Evolutionary conservation across 352 stramenopile genomes (phyloP), one percentile per base, ranked within the genome.

Genomic region (Globisporangium heterothallicum): DNA sequence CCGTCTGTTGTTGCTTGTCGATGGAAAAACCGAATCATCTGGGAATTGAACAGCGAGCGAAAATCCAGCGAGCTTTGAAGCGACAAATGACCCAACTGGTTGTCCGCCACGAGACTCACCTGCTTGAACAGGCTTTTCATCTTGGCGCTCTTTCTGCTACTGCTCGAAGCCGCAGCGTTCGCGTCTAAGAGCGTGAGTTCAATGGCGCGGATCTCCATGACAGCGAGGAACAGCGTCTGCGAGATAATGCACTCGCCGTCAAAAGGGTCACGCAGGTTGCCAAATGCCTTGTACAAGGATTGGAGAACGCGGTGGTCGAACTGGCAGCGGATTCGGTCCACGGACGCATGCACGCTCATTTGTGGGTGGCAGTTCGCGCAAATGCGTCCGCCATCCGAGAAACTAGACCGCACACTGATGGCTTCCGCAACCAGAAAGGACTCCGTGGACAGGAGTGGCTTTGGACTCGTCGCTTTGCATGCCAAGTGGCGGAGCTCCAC

Each of bases 21-120:
- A 50, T 74, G 56, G 13, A 60, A 29, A 49, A 80, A 81, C 10
- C 54, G 48, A 38, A 74, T 48, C 2, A 59, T 2, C 5, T 58
- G 56, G 0, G 60, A 77, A 14, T 74, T 64, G 4, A 85, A 29
- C 29, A 86, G 55, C 16, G 68, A 68, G 14, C 75, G 74, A 14
- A 88, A 80, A 47, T 86, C 70, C 9, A 83, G 49, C 6, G 64
- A 82, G 34, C 70, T 86, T 27, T 88, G 77, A 7, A 65, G 57
- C 19, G 63, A 66, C 14, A 86, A 34, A 27, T 65, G 61, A 0
- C 74, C 74, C 2, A 78, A 34, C 43, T 88, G 74, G 48, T 88
- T 88, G 49, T 88, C 74, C 3, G 71, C 64, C 2, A 86, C 72
- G n/a, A 68, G 44, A 6, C 62, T 77, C 32, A 79, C 59, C 30